Conservation (phyloP, 2,329 filamentous ascomycete species). For the Colletotrichum trifolii region DNA sequence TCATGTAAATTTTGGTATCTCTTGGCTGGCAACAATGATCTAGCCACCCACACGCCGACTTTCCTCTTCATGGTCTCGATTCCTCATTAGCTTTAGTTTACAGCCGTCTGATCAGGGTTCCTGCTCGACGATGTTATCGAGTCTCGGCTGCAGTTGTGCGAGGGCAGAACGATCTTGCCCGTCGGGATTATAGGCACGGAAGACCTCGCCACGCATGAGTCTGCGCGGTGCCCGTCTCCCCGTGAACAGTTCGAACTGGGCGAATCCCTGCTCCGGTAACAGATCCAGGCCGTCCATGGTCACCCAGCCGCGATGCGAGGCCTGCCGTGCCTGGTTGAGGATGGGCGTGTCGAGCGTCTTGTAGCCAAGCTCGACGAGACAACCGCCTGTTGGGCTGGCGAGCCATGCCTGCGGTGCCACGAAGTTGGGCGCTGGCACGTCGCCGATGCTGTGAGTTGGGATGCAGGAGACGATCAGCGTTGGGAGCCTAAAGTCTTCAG, state of each 20-base stretch:
- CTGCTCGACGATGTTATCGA: slow-evolving; percentile 53
- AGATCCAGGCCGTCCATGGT: slow-evolving; percentile 81
- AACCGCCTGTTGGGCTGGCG: slow-evolving; percentile 77
- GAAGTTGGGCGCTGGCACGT: slow-evolving; percentile 75
- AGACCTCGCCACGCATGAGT: slow-evolving; percentile 76
- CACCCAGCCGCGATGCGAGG: slow-evolving; percentile 75
- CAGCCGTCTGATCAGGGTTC: slow-evolving; percentile 46
- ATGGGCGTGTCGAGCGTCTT: slow-evolving; percentile 79
- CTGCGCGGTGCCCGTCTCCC: slow-evolving; percentile 75
- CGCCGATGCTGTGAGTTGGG: slow-evolving; percentile 74
- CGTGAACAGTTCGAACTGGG: slow-evolving; percentile 85
- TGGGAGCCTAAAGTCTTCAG: slow-evolving; percentile 68
- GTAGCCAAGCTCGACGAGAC: slow-evolving; percentile 81
- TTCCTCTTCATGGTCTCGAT: slow-evolving; percentile 1
- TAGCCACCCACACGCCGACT: background rate
- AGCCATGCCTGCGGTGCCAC: slow-evolving; percentile 77
- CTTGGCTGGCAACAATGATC: slow-evolving; percentile 7
- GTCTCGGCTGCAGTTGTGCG: slow-evolving; percentile 52
- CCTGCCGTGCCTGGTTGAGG: slow-evolving; percentile 71
- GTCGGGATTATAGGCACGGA: slow-evolving; percentile 54
- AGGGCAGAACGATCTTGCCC: slow-evolving; percentile 53
- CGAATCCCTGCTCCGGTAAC: slow-evolving; percentile 81
- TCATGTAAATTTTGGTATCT: slow-evolving; percentile 30
- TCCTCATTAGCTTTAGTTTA: background rate
- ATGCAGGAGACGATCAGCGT: slow-evolving; percentile 84